A percentile compares a stretch with the other conserved stretches of the same genome.
Evolutionary conservation across 768 basidiomycete genomes (phyloP).

Genomic region (Phaeolepiota aurea): DNA sequence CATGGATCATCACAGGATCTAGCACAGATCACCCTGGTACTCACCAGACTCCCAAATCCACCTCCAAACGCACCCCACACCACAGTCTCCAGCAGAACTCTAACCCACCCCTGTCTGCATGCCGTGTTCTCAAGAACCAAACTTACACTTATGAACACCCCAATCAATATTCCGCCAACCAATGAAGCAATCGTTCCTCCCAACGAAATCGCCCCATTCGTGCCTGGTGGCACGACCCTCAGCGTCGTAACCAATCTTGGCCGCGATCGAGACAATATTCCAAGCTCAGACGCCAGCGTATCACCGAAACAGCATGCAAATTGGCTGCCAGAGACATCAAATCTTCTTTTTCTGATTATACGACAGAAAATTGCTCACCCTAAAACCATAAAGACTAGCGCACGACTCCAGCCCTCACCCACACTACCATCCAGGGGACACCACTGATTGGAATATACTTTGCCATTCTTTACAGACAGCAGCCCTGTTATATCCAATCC

Average conservation of each 20-base stretch:
- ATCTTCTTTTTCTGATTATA: too few species aligned
- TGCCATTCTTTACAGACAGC: too few species aligned
- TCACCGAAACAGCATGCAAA: constrained; percentile 88
- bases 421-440: constrained; percentile 47
- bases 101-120: constrained; percentile 34
- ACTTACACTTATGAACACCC: constrained; percentile 45
- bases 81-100: constrained; percentile 33
- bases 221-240: constrained; percentile 72
- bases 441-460: constrained; percentile 46
- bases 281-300: constrained; percentile 89
- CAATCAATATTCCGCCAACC: constrained; percentile 67
- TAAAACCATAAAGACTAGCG: constrained; percentile 52
- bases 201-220: constrained; percentile 80
- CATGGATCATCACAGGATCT: too few species aligned
- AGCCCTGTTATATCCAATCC: constrained; percentile 6
- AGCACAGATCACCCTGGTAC: constrained; percentile 13
- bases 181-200: constrained; percentile 70
- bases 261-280: constrained; percentile 64
- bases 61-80: constrained; percentile 62
- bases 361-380: too few species aligned
- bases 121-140: constrained; percentile 54
- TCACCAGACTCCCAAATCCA: constrained; percentile 70
- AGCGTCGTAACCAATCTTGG: constrained; percentile 78
- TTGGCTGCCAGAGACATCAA: constrained; percentile 42
- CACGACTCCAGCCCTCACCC: constrained; percentile 46